These are phyloP conservation scores for Boletus sp. DNA, from an alignment of 768 basidiomycete species.

Conservation along the genomic window DNA sequence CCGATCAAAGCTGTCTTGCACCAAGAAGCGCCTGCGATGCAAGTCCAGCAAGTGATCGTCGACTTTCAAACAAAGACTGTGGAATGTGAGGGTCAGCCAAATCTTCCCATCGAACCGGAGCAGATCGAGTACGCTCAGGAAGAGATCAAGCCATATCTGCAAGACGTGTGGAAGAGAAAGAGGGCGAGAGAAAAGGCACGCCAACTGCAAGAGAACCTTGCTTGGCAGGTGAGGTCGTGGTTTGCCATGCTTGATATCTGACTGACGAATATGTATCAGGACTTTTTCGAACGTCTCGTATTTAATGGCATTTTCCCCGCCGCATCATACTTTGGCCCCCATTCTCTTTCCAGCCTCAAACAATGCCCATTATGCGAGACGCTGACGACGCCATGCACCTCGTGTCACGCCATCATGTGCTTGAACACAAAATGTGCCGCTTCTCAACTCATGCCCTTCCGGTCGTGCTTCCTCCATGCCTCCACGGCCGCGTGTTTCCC, in stretches of 20 bases:
- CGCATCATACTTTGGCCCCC: neutral
- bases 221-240: slow-evolving; percentile 13
- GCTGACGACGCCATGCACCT: slow-evolving; percentile 7
- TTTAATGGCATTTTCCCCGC: slow-evolving; percentile 1
- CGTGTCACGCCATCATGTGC: slow-evolving; percentile 16
- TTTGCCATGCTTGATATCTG: neutral
- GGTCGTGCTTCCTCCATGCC: slow-evolving; percentile 15
- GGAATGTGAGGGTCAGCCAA: slow-evolving; percentile 10
- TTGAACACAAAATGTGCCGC: slow-evolving; percentile 15
- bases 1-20: slow-evolving; percentile 17
- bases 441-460: slow-evolving; percentile 17
- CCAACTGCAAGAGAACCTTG: neutral
- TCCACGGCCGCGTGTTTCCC: slow-evolving; percentile 5
- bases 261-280: slow-evolving; percentile 4
- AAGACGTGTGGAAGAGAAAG: slow-evolving; percentile 9
- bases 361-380: slow-evolving; percentile 15
- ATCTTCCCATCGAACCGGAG: slow-evolving; percentile 17
- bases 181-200: slow-evolving; percentile 2
- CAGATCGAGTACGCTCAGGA: slow-evolving; percentile 16
- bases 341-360: neutral
- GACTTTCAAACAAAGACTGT: slow-evolving; percentile 18
- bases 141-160: slow-evolving; percentile 15
- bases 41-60: slow-evolving; percentile 12
- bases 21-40: slow-evolving; percentile 8
- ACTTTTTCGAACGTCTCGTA: slow-evolving; percentile 17